Evolutionary conservation across 345 rosid genomes (phyloP), one percentile per base, ranked within the genome.

Genomic region (Brassica cretica): DNA sequence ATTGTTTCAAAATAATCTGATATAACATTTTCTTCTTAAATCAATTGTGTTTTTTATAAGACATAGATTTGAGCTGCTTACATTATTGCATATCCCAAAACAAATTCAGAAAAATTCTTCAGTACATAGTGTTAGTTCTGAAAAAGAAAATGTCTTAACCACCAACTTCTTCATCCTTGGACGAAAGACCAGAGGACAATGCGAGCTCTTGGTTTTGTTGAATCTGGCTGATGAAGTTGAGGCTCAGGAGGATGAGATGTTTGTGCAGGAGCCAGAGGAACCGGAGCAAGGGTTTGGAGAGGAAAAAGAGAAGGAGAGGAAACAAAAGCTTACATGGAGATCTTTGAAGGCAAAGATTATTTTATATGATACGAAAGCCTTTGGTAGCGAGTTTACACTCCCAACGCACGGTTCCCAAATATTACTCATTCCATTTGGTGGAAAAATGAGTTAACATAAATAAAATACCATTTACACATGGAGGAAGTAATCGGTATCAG

Each of bases 351-450:
- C 46, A 39, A 0, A 39, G 6, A 35, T 6, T 6, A 35, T 35
- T 8, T 11, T 8, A 2, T 8, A 39, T 39, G 46, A 39, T 39
- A 39, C 46, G 46, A 39, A 3, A 39, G 46, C 46, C 46, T 39
- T 39, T 39, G 46, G 46, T 8, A 39, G 46, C 12, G 46, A 2
- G 37, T 76, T 0, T 1, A 55, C 0, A 39, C 66, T 27, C 0
- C 71, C 74, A 81, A 81, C 68, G 80, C 77, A 59, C 11, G 18
- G 1, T 64, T 72, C 0, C 71, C 80, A 8, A 35, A 46, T 53
- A 25, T 85, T 69, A 49, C 78, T 85, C 19, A 85, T 76, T 69
- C 94, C 94, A 39, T 86, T 84, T 27, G 93, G 93, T 3, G 91
- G 0, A 85, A 85, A 67, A 78, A 88, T 89, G 91, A 75, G 66